Evolutionary conservation across 257 asterid species (phyloP).

Genomic region (Penstemon barbatus): DNA sequence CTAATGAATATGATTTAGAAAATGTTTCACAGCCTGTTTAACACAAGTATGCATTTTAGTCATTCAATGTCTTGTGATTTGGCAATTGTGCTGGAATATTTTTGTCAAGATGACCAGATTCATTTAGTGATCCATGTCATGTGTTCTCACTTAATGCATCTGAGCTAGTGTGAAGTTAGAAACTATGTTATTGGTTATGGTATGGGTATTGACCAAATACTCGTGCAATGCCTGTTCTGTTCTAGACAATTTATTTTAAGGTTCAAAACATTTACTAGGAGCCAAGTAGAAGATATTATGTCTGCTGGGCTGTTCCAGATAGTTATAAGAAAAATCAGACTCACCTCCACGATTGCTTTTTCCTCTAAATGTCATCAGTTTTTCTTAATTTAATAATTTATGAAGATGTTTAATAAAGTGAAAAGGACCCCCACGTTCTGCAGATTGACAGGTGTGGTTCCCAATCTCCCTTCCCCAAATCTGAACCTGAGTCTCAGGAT

Average conservation of each 20-base stretch:
- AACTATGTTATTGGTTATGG: not conserved
- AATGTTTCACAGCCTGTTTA: slow-evolving; percentile 19
- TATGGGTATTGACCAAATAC: not conserved
- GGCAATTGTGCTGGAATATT: slow-evolving; percentile 8
- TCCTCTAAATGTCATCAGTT: slow-evolving; percentile 13
- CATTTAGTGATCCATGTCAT: slow-evolving; percentile 12
- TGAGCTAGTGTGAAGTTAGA: not conserved
- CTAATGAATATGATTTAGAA: slow-evolving; percentile 4
- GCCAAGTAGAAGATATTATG: slow-evolving; percentile 29
- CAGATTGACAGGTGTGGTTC: slow-evolving; percentile 34
- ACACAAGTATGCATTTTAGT: not conserved
- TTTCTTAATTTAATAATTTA: slow-evolving; percentile 17
- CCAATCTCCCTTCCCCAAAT: slow-evolving; percentile 14
- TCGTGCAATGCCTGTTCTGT: slow-evolving; percentile 12
- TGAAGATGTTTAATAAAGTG: slow-evolving; percentile 8
- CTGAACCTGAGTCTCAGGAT: slow-evolving; percentile 25
- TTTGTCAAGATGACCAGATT: slow-evolving; percentile 12
- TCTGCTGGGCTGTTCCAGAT: slow-evolving; percentile 23
- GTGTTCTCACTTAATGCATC: not conserved
- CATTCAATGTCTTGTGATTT: slow-evolving; percentile 2
- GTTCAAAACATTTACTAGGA: slow-evolving; percentile 29
- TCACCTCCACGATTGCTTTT: slow-evolving; percentile 20
- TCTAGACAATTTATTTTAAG: slow-evolving; percentile 3
- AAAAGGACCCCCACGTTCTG: slow-evolving; percentile 38
- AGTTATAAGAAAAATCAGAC: slow-evolving; percentile 17